Evolutionary conservation across 2,329 filamentous ascomycete genomes (phyloP).

Genomic region (Fusarium goolgardi): DNA sequence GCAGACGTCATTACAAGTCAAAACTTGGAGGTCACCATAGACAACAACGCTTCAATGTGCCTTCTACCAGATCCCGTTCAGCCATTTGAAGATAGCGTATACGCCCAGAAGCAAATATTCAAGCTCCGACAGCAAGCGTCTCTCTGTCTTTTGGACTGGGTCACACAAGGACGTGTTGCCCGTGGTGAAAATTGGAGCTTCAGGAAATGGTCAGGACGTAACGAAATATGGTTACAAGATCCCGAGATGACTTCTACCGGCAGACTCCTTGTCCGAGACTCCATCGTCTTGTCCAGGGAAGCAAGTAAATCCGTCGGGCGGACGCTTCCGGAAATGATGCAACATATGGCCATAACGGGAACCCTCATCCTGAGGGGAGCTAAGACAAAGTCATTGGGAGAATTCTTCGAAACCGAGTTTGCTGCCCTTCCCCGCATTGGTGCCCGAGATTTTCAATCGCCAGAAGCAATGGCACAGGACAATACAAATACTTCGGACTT

Average conservation of each 20-base stretch:
- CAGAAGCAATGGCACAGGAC: slow-evolving; percentile 59
- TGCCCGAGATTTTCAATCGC: slow-evolving; percentile 77
- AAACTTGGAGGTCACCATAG: slow-evolving; percentile 63
- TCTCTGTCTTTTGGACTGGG: slow-evolving; percentile 92
- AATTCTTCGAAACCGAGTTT: slow-evolving; percentile 85
- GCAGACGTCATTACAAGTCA: slow-evolving; percentile 68
- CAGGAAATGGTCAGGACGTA: slow-evolving; percentile 80
- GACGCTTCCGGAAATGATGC: slow-evolving; percentile 72
- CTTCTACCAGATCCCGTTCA: slow-evolving; percentile 92
- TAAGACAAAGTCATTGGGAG: slow-evolving; percentile 71
- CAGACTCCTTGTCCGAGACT: slow-evolving; percentile 85
- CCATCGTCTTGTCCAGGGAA: slow-evolving; percentile 76
- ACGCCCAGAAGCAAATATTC: slow-evolving; percentile 87
- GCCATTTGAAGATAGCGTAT: slow-evolving; percentile 85
- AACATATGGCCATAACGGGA: slow-evolving; percentile 80
- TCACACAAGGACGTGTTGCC: slow-evolving; percentile 86
- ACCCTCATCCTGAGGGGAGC: slow-evolving; percentile 86
- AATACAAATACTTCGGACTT: slow-evolving; percentile 53
- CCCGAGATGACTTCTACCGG: slow-evolving; percentile 51
- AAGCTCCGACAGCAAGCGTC: slow-evolving; percentile 67
- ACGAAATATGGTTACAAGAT: slow-evolving; percentile 79
- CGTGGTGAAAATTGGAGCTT: slow-evolving; percentile 92
- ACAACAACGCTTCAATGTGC: slow-evolving; percentile 66
- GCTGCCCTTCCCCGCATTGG: slow-evolving; percentile 82
- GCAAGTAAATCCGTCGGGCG: slow-evolving; percentile 54